Evolutionary conservation across 768 basidiomycete genomes (phyloP).

Genomic region (Dioszegia aurantiaca): DNA sequence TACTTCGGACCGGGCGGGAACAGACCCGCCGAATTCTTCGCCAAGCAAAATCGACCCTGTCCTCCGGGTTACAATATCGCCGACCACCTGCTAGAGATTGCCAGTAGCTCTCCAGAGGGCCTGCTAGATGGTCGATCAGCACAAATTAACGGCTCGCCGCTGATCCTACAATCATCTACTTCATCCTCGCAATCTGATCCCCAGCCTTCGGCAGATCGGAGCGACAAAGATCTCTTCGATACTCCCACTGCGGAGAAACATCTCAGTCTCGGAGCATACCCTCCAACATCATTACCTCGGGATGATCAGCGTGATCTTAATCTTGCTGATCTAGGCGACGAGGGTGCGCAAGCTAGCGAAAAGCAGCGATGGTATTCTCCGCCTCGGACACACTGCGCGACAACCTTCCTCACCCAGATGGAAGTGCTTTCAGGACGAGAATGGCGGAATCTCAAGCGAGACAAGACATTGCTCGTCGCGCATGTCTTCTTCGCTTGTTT

Average conservation of each 20-base stretch:
- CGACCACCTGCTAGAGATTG: constrained; percentile 86
- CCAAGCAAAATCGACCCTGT: constrained; percentile 58
- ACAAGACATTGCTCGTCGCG: constrained; percentile 75
- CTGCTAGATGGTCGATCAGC: constrained; percentile 13
- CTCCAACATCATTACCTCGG: neutral
- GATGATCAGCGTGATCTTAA: constrained; percentile 8
- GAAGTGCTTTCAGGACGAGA: constrained; percentile 77
- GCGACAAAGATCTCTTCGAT: constrained; percentile 13
- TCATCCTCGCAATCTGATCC: neutral
- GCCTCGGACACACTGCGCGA: constrained; percentile 56
- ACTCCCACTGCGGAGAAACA: constrained; percentile 17
- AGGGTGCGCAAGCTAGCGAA: neutral
- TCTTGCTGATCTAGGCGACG: constrained; percentile 14
- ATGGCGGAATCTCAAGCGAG: constrained; percentile 76
- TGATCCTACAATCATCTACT: neutral
- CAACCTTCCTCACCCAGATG: constrained; percentile 86
- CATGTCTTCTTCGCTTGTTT: constrained; percentile 69
- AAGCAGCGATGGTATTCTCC: constrained; percentile 22
- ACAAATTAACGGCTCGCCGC: neutral
- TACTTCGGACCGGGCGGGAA: constrained; percentile 76
- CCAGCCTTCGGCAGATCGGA: neutral
- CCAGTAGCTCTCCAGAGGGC: constrained; percentile 55
- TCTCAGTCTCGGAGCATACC: constrained; percentile 9
- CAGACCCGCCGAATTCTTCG: constrained; percentile 68
- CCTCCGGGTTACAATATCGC: constrained; percentile 85